Percentiles rank a stretch among this genome's conserved stretches.
Conservation (phyloP, 176 grass and related monocot species). For the Carex pumila region DNA sequence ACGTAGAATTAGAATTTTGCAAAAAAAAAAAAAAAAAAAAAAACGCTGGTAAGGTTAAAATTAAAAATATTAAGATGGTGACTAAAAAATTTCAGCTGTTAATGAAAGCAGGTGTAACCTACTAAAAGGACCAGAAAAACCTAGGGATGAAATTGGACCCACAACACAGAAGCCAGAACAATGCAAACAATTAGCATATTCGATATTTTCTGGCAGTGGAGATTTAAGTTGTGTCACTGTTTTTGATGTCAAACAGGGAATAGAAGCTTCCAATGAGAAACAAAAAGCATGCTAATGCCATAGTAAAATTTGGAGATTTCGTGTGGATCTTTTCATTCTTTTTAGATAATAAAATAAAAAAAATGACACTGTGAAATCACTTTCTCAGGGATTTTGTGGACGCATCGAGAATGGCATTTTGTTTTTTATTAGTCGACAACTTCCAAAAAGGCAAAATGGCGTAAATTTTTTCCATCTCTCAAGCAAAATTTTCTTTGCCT, state of each 20-base stretch:
- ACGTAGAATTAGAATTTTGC: too few species aligned
- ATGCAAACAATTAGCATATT: background rate
- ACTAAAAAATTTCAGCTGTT: too few species aligned
- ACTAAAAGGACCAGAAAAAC: background rate
- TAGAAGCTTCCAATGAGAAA: constrained; percentile 7
- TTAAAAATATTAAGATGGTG: too few species aligned
- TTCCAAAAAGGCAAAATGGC: too few species aligned
- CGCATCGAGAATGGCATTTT: background rate
- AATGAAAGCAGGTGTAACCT: too few species aligned
- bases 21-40: too few species aligned
- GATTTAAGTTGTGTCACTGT: background rate
- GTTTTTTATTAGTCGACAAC: background rate
- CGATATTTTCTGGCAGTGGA: too few species aligned
- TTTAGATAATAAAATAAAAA: background rate
- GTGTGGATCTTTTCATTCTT: background rate
- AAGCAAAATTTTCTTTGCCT: background rate
- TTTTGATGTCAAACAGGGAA: background rate
- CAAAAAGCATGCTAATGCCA: background rate
- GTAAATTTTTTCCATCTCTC: background rate
- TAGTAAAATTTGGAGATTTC: background rate
- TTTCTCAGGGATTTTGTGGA: background rate
- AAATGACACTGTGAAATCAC: background rate
- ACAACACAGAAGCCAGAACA: background rate
- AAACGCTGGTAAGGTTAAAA: too few species aligned
- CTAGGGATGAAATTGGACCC: background rate